Conservation (phyloP, 2,329 filamentous ascomycete genomes). For the Shiraia bambusicola region DNA sequence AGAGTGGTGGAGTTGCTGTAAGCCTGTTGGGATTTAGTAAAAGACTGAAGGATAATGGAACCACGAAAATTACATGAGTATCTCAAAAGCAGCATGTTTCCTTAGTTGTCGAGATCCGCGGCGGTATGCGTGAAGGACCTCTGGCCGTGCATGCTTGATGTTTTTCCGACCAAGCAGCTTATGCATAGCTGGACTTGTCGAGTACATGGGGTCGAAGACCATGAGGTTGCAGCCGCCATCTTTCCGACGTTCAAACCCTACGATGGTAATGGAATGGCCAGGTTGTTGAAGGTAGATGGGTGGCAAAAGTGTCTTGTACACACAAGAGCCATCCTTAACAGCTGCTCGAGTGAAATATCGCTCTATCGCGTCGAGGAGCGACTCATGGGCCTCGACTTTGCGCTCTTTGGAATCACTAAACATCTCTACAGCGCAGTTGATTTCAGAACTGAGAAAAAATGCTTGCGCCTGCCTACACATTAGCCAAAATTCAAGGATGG, state of each 20-base stretch:
- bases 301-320: constrained; percentile 71
- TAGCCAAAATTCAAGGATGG: constrained; percentile 4
- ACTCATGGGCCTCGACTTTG: constrained; percentile 51
- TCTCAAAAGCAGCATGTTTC: constrained; percentile 75
- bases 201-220: constrained; percentile 86
- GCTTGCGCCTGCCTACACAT: constrained; percentile 68
- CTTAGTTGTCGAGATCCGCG: constrained; percentile 67
- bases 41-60: background rate
- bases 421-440: constrained; percentile 58
- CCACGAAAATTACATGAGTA: constrained; percentile 63
- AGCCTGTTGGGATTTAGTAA: constrained; percentile 29
- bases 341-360: constrained; percentile 67
- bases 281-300: constrained; percentile 90
- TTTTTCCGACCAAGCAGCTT: constrained; percentile 56
- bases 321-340: constrained; percentile 55
- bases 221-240: constrained; percentile 70
- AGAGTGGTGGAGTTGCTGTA: constrained; percentile 40
- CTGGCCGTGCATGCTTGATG: constrained; percentile 57
- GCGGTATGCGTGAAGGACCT: constrained; percentile 63
- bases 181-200: constrained; percentile 64
- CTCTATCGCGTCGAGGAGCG: constrained; percentile 69
- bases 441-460: constrained; percentile 68
- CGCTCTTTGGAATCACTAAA: constrained; percentile 51
- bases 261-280: constrained; percentile 87
- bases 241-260: constrained; percentile 73